phyloP scores from a whole-genome alignment of 1,284 basidiomycete species.

The Leccinum huronense region DNA sequence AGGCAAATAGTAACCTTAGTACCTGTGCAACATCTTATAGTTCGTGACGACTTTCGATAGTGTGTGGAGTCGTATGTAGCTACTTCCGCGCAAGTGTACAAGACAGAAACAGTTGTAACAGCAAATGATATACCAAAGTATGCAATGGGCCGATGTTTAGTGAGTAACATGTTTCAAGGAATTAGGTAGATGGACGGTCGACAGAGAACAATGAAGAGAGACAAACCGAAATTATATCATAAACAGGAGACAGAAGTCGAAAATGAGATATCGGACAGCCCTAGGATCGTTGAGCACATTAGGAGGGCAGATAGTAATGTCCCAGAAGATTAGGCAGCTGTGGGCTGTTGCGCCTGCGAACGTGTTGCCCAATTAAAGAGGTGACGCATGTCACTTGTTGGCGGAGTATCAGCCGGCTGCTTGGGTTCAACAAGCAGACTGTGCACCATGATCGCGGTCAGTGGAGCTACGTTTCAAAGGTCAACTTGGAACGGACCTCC shows the following conservation, averaged over 20 bases:
- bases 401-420: slow-evolving; percentile 67
- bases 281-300: slow-evolving; percentile 24
- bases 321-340: slow-evolving; percentile 29
- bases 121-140: slow-evolving; percentile 33
- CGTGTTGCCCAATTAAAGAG: slow-evolving; percentile 75
- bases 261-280: slow-evolving; percentile 28
- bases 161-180: slow-evolving; percentile 24
- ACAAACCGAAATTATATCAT: slow-evolving; percentile 30
- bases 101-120: slow-evolving; percentile 29
- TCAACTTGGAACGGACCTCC: slow-evolving; percentile 53
- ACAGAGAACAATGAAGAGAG: slow-evolving; percentile 15
- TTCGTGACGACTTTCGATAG: neutral
- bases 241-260: slow-evolving; percentile 23
- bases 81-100: slow-evolving; percentile 26
- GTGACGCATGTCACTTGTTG: slow-evolving; percentile 67
- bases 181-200: slow-evolving; percentile 27
- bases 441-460: slow-evolving; percentile 8
- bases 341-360: slow-evolving; percentile 41
- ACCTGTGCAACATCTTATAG: neutral
- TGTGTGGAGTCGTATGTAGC: neutral
- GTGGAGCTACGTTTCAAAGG: neutral
- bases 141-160: slow-evolving; percentile 30
- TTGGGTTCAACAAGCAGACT: slow-evolving; percentile 79
- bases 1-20: neutral
- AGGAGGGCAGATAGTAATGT: slow-evolving; percentile 23